These are phyloP conservation scores for Fusarium torulosum DNA, from an alignment of 2,329 filamentous ascomycete genomes.

Conservation along the genomic window DNA sequence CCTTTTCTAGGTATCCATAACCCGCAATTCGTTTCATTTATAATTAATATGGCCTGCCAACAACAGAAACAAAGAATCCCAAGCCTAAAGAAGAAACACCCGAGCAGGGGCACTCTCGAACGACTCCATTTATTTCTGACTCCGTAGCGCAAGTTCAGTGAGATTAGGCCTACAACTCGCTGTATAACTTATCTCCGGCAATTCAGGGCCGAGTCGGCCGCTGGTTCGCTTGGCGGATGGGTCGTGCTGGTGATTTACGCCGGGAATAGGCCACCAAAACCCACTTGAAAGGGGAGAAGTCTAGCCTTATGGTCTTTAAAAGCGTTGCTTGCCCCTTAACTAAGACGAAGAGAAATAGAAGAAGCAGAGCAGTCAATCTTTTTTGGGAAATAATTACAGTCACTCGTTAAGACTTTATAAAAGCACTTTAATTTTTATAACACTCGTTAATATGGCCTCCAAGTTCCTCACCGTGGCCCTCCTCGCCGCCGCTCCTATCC, in stretches of 20 bases:
- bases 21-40: not conserved
- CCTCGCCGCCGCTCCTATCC: conserved; percentile 50
- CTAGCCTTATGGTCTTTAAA: conserved; percentile 23
- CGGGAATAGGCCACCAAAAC: conserved; percentile 21
- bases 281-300: not conserved
- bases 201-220: conserved; percentile 12
- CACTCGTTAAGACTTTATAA: conserved; percentile 8
- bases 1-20: not conserved
- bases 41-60: not conserved
- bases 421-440: conserved; percentile 1
- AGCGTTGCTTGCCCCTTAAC: conserved; percentile 16
- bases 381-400: conserved; percentile 3
- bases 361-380: conserved; percentile 15
- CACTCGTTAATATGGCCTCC: conserved; percentile 46
- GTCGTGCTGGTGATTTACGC: conserved; percentile 18
- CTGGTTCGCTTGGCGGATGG: conserved; percentile 16
- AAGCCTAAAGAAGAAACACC: conserved; percentile 19
- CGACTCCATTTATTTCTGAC: not conserved
- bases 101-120: conserved; percentile 18
- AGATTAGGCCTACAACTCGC: not conserved
- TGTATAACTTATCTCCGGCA: conserved; percentile 16
- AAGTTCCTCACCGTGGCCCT: conserved; percentile 46
- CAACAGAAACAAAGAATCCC: not conserved
- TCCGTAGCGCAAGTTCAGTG: not conserved
- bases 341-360: not conserved